Base-by-base conservation (phyloP, 805 yeast species). In the Cyberlindnera euphorbiiphila region DNA sequence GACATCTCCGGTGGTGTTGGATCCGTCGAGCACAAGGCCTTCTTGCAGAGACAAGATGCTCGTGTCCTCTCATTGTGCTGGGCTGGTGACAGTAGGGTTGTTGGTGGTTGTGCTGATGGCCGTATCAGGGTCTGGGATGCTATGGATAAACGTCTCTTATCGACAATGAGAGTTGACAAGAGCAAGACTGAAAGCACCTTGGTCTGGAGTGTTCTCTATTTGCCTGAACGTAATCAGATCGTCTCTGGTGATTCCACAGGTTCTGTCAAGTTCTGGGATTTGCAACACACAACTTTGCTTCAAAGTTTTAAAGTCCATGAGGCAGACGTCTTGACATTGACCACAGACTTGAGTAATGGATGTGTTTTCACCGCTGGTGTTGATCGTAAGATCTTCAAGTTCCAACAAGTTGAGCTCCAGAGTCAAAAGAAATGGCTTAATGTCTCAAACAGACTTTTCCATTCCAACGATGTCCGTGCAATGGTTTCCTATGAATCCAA, bases 221-320 rank as follows among this genome's bases (percentile, higher is more conserved):
- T 89, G 41, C 78, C 82, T 5, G 57, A 66, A 28, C 72, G 74
- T 34, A 69, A 76, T 37, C 95, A 87, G 58, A 72, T 93, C 41
- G 94, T 86, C n/a, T 78, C 88, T 43, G 98, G 98, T 37, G 99
- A 93, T 64, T 88, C 97, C 6, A 91, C 97, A 1, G 99, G 99
- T 2, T 72, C 85, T 8, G 76, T 93, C 36, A 91, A 91, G 61
- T 74, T 93, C 47, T 93, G 99, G 99, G 96, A 91, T 53, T 68
- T 82, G 45, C 72, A 75, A 32, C 81, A 76, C 49, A 79, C 78
- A 49, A 80, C 96, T 1, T 65, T 93, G 42, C 68, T 77, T 35
- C 98, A 91, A 60, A 77, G 84, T 17, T 88, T 87, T 60, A 74
- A 77, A 47, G 77, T 78, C 9, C 98, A 93, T 56, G 94, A 84